phyloP scores from a whole-genome alignment of 441 rosid genomes.

The Pelargonium citronellum region DNA sequence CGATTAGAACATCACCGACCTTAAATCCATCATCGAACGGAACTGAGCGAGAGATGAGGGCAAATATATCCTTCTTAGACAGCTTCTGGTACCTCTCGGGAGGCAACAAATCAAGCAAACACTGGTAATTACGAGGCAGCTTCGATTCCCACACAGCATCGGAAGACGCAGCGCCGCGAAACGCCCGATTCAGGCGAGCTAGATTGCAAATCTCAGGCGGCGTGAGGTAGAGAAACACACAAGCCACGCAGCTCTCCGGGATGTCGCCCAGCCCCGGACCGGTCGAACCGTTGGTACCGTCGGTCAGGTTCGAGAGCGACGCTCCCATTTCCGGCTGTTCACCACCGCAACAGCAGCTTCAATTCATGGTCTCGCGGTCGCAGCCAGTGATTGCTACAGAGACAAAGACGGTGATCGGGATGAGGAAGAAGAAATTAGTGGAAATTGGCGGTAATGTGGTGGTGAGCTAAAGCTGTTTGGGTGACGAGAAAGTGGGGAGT shows the following conservation, averaged over 20 bases:
- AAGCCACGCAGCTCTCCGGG: conserved; percentile 80
- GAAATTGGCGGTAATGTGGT: no score
- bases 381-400: not conserved
- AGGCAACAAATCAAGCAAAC: conserved; percentile 34
- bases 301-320: conserved; percentile 61
- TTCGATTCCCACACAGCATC: conserved; percentile 69
- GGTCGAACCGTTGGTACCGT: conserved; percentile 35
- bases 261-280: conserved; percentile 56
- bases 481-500: no score
- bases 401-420: no score
- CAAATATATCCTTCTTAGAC: conserved; percentile 58
- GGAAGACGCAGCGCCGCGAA: conserved; percentile 62
- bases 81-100: conserved; percentile 36
- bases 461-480: no score
- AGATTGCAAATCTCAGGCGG: conserved; percentile 64
- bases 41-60: conserved; percentile 40
- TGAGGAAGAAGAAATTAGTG: no score
- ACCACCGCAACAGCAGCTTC: not conserved
- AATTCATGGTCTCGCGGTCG: conserved; percentile 8
- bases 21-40: conserved; percentile 3
- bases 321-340: conserved; percentile 43
- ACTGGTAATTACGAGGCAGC: conserved; percentile 44
- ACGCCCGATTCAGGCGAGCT: conserved; percentile 50
- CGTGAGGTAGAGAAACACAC: conserved; percentile 48
- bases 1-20: not conserved